phyloP scores from a whole-genome alignment of 305 asterid species.

The Solanum hybrid region DNA sequence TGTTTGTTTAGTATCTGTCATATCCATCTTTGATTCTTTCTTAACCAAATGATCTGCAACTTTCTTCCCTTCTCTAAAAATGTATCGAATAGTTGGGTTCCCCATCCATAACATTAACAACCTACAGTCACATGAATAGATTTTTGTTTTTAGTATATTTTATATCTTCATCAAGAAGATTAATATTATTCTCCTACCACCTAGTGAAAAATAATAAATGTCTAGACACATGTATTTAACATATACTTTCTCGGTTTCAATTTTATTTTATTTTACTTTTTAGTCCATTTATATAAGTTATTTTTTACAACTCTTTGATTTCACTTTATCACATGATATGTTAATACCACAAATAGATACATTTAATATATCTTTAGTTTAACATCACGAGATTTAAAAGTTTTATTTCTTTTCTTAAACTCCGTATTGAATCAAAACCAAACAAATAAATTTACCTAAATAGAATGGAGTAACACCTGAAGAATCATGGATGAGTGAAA shows the following conservation, averaged over 20 bases:
- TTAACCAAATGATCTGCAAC: background rate
- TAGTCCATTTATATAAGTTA: no score
- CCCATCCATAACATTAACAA: background rate
- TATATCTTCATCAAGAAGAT: background rate
- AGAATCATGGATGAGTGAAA: background rate
- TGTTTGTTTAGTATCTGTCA: background rate
- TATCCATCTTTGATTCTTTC: background rate
- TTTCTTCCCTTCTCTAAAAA: background rate
- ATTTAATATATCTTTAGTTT: no score
- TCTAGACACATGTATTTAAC: background rate
- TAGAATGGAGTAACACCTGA: background rate
- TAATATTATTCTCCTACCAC: background rate
- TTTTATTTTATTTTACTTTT: background rate
- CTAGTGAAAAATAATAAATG: background rate
- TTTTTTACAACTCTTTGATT: background rate
- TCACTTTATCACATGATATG: background rate
- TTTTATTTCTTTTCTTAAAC: background rate
- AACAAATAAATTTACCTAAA: background rate
- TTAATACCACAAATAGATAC: background rate
- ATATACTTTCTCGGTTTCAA: background rate
- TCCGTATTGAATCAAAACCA: no score
- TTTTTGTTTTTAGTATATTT: no score
- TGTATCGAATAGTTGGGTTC: background rate
- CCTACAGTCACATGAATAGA: background rate
- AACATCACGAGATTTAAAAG: background rate